Base-by-base conservation (phyloP, 2,329 filamentous ascomycete species). In the Colletotrichum liaoningense region DNA sequence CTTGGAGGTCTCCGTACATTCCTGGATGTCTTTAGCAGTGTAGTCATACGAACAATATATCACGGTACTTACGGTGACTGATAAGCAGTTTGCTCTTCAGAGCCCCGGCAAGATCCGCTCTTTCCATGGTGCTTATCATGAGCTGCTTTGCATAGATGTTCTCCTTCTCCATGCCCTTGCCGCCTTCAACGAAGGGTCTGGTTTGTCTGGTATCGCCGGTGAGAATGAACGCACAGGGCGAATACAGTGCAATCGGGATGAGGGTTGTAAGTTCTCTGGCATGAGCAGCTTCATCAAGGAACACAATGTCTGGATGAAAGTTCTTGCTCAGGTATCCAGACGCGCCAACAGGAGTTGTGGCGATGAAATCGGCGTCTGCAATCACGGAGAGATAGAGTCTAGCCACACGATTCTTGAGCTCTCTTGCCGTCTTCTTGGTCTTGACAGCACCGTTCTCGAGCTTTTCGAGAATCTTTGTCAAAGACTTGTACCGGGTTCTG, bases 281-380 rank as follows among this genome's bases (percentile, higher is more conserved):
- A 57, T 88, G 86, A 0, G 85, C 83, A 0, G 84, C 83, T 80
- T 97, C 94, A 56, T 95, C 95, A 75, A 97, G 94, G 79, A 97
- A 95, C 0, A 97, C 90, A 75, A 97, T 92, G 77, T 97, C 93
- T 0, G 95, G 94, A 75, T 93, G 92, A 38, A 95, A 94, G 7
- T 95, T 78, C 2, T 78, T 80, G 0, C 80, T 76, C 42, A 87
- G 85, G 0, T 73, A 57, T 1, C 70, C 70, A 9, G 70, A 63
- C 0, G 84, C 82, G 3, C 85, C 84, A 1, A 86, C 85, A 0
- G 86, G 86, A 1, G 86, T 87, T 0, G 86, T 86, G 0, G 85
- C 85, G 1, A 88, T 79, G 64, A 87, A 87, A 59, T 87, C 85
- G 0, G 84, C 80, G 3, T 80, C 76, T 2, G 73, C 74, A 0